These are phyloP conservation scores for Tuber magnatum DNA, from an alignment of 495 filamentous ascomycete genomes.

Conservation along the genomic window DNA sequence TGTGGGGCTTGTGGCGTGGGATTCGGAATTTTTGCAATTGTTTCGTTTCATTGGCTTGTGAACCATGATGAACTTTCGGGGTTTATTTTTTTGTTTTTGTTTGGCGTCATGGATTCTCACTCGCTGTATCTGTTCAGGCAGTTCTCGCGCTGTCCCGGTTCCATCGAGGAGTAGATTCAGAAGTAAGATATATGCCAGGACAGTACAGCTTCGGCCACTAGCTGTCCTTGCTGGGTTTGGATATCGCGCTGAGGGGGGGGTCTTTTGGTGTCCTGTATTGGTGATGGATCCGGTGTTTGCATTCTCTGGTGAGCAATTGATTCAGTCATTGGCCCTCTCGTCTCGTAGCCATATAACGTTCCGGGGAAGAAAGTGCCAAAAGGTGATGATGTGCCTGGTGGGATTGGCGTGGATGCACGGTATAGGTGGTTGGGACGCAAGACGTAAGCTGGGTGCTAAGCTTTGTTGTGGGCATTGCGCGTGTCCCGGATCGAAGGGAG, in stretches of 20 bases:
- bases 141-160: too few relatives aligned
- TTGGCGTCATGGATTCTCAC: background rate
- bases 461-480: background rate
- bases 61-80: fast-evolving
- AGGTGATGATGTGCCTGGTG: too few relatives aligned
- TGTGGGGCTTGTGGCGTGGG: background rate
- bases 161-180: background rate
- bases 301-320: too few relatives aligned
- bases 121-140: background rate
- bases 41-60: background rate
- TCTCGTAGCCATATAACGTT: too few relatives aligned
- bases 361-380: too few relatives aligned
- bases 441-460: too few relatives aligned
- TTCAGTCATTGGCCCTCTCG: too few relatives aligned
- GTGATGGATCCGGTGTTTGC: too few relatives aligned
- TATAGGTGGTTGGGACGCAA: too few relatives aligned
- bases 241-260: background rate
- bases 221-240: background rate
- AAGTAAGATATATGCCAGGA: background rate
- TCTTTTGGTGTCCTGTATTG: background rate
- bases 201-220: background rate
- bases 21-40: background rate
- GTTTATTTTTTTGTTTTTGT: background rate
- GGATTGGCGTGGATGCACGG: too few relatives aligned
- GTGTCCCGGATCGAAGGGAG: too few relatives aligned